Evolutionary conservation across 371 early-diverging fungal species (phyloP), one percentile per base, ranked within the genome.

Genomic region (Zychaea mexicana): DNA sequence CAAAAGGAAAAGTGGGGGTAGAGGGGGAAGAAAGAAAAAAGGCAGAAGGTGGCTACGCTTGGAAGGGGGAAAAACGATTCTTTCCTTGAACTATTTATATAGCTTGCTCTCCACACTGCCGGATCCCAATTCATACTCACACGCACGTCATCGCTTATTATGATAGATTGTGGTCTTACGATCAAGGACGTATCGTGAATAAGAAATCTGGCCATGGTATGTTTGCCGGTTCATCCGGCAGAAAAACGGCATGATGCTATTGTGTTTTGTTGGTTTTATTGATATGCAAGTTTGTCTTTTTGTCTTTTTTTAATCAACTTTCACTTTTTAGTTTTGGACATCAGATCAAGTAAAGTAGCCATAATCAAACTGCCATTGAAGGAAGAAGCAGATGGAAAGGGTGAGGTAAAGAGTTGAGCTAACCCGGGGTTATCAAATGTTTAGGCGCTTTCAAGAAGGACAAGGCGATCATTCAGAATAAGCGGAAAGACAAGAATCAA

Each of bases 161-260:
- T 45, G 10, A 49, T 42, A 81, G 82, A 28, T 57, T 81, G 21
- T 81, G 82, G 82, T 49, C 75, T 19, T 77, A 57, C 70, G 76
- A 77, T 27, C 46, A 69, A 52, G 76, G 76, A n/a, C 73, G 70
- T 42, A 45, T 81, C 42, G 69, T 71, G 21, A 81, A 81, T 57
- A 81, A 81, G 45, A 81, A 78, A 26, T 81, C 82, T 27, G 77
- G 79, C 12, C 76, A 66, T 66, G 82, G 82, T 81, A 74, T 73
- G 69, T 57, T 15, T 42, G 31, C 49, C 49, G 49, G n/a, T 49
- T 22, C 49, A 24, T 17, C 49, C 24, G 31, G 1, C 15, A 30
- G 13, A 45, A 12, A 15, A 7, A 33, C 33, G 42, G 30, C 31
- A 2, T 19, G 32, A 27, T 15, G 13, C 59, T 57, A 28, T 70